Evolutionary conservation across 257 asterid genomes (phyloP), one percentile per base, ranked within the genome.

Genomic region (Plantago ovata): DNA sequence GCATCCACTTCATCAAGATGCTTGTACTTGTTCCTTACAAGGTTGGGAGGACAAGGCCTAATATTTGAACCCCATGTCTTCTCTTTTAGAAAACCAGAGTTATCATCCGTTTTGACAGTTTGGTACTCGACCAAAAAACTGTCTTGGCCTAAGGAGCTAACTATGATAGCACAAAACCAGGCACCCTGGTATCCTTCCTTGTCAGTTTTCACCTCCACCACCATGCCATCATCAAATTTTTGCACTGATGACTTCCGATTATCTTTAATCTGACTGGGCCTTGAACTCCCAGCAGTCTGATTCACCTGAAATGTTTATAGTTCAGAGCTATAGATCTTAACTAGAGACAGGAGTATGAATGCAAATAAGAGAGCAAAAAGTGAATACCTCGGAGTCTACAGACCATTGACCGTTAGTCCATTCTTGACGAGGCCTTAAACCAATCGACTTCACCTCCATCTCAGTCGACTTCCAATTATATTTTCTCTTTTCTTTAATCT

Each of bases 161-260:
- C 59, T 47, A 79, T 59, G 10, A 56, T 66, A 42, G 84, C 89
- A 63, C 78, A 66, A 61, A 65, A 84, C 94, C 84, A 84, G 39
- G 94, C 76, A 38, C 86, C 94, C 47, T 72, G 78, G 72, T 77
- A 81, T 51, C 94, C 89, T 73, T 79, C 77, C 63, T 77, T 86
- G 53, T 77, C 82, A 43, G 85, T 81, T 72, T 64, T 79, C 42
- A 82, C 86, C 74, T 84, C 94, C 75, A 77, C 87, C 72, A 68
- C 40, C 83, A 77, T 77, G 67, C 83, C 83, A 56, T 64, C 61
- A 55, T 60, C 22, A 67, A 81, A 79, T 20, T 14, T 49, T 51
- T 70, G 74, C 52, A 69, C 73, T 14, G 46, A 53, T 20, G 56
- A 63, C 58, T 24, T 76, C 53, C 49, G 61, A 51, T 56, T 15